Evolutionary conservation across 1,139 yeast genomes (phyloP).

Genomic region (Candida albicans): DNA sequence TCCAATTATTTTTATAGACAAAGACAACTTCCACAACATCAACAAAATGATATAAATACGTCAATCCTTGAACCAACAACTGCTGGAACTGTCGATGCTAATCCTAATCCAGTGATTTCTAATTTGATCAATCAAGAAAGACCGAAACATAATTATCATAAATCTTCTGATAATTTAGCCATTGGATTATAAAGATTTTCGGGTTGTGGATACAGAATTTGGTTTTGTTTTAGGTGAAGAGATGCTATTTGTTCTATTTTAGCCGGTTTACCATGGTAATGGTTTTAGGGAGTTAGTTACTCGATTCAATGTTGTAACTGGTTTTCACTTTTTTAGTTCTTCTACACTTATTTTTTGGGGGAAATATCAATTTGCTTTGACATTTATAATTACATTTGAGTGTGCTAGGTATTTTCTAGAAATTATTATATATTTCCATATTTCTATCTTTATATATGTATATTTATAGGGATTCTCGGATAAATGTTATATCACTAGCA

Average conservation of each 20-base stretch:
- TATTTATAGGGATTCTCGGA: slow-evolving; percentile 1
- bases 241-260: too few relatives aligned
- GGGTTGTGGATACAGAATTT: background rate
- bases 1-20: slow-evolving; percentile 6
- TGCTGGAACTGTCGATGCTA: background rate
- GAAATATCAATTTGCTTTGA: too few relatives aligned
- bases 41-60: background rate
- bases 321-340: too few relatives aligned
- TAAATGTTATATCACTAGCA: slow-evolving; percentile 6
- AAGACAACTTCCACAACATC: slow-evolving; percentile 3
- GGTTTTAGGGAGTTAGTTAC: too few relatives aligned
- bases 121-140: slow-evolving; percentile 20
- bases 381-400: background rate
- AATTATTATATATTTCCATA: background rate
- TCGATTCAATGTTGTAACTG: too few relatives aligned
- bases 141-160: slow-evolving; percentile 20
- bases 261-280: too few relatives aligned
- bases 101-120: slow-evolving; percentile 8
- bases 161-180: slow-evolving; percentile 33
- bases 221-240: background rate
- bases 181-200: slow-evolving; percentile 18
- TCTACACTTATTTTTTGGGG: too few relatives aligned
- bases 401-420: background rate
- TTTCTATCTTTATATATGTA: background rate
- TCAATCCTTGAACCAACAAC: slow-evolving; percentile 1